Evolutionary conservation across 1,139 yeast species (phyloP), one percentile per base, ranked within the genome.

Genomic region (Candida glucosophila): DNA sequence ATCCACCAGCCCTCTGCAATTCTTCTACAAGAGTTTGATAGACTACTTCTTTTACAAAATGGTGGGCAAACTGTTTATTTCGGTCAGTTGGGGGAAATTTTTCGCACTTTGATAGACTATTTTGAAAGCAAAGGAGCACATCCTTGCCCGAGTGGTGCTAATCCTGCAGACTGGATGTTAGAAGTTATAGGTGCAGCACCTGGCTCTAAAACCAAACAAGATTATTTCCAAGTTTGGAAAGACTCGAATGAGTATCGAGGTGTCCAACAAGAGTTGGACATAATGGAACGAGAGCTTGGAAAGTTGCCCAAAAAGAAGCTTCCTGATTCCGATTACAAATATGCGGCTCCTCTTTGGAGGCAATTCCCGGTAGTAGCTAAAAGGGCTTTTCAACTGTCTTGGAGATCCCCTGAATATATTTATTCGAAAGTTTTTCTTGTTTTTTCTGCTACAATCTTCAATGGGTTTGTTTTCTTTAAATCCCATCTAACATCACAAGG

Each of bases 1-100:
- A 80, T 80, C 37, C 92, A 80, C 50, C 92, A 80, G 51, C 92
- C 92, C 31, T 77, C 88, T 4, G 88, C 92, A 22, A 64, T 78
- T 29, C 56, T 80, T 43, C 66, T 80, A 55, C 78, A 78, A 47
- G 82, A 78, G 41, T 82, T 81, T 47, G 93, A 81, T 43, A 69
- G 92, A 34, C 58, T 81, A 35, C 55, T 81, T 35, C 77, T 81
- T 46, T 57, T 81, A 47, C 78, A 76, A 31, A 67, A 57, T 34
- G 93, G 92, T 39, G 93, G 93, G 29, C 60, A 67, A 41, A 80
- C 92, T 4, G 86, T 78, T 11, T 81, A 81, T 51, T 81, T 78
- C 47, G 93, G 93, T 27, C 85, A 78, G 28, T 65, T 81, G 41
- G 93, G 93, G 29, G 53, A 63, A 24, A 71, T 73, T 43, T 77